These are phyloP conservation scores for Byssochlamys sp. DNA, from an alignment of 2,329 filamentous ascomycete genomes.

Conservation along the genomic window DNA sequence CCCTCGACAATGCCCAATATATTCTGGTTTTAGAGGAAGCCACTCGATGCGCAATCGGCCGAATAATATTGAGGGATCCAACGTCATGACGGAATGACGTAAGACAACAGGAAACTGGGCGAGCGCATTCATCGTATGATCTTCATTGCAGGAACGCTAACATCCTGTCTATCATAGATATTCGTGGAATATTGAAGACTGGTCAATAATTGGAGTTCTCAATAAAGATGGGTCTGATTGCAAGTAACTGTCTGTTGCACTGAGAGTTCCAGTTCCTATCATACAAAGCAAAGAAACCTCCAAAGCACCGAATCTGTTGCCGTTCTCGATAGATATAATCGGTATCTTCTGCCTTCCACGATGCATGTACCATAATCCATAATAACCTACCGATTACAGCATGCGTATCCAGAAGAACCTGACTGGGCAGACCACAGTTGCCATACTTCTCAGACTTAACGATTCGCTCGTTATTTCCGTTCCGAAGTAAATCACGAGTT, in stretches of 20 bases:
- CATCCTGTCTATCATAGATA: background rate
- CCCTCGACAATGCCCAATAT: background rate
- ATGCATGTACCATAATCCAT: background rate
- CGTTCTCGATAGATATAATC: background rate
- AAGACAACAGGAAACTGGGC: background rate
- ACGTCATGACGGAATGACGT: background rate
- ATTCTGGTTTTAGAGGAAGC: background rate
- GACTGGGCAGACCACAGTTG: background rate
- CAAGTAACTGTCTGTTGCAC: background rate
- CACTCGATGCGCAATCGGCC: background rate
- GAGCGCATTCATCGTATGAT: background rate
- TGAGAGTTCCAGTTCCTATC: background rate
- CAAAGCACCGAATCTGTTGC: background rate
- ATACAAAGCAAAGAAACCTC: too few relatives aligned
- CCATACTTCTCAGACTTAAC: background rate
- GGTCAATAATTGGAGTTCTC: background rate
- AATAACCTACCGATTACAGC: background rate
- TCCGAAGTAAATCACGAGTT: background rate
- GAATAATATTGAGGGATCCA: background rate
- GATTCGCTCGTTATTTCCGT: background rate
- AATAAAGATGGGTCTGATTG: background rate
- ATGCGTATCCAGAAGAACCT: background rate
- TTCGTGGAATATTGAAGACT: background rate
- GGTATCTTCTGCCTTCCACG: background rate
- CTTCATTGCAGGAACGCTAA: background rate